phyloP scores from a whole-genome alignment of 1,284 basidiomycete genomes.

The Ganoderma resinaceum region DNA sequence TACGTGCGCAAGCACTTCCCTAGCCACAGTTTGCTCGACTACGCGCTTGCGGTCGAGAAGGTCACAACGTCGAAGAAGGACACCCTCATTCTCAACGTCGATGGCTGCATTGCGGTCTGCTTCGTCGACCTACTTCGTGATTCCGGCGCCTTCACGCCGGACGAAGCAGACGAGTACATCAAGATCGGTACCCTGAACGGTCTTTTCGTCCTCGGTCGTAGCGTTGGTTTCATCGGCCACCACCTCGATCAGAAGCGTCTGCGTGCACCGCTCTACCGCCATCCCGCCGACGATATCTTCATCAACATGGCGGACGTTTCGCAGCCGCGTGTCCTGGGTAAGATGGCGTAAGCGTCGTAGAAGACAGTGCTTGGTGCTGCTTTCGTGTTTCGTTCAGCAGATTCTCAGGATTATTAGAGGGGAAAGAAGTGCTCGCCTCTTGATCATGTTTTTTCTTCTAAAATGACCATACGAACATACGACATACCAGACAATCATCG shows the following conservation, averaged over 20 bases:
- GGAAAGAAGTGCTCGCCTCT: conserved; percentile 19
- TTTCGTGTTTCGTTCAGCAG: conserved; percentile 12
- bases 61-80: conserved; percentile 99
- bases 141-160: conserved; percentile 93
- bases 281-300: conserved; percentile 88
- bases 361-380: conserved; percentile 1
- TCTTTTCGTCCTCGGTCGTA: conserved; percentile 96
- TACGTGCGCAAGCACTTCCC: conserved; percentile 98
- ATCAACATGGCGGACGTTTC: conserved; percentile 86
- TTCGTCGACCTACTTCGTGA: conserved; percentile 96
- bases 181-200: conserved; percentile 95
- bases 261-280: conserved; percentile 91
- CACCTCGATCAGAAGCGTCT: conserved; percentile 96
- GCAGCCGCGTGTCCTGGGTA: conserved; percentile 80
- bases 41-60: conserved; percentile 98
- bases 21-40: conserved; percentile 91
- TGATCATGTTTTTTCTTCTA: neutral
- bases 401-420: conserved; percentile 13
- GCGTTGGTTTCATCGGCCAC: conserved; percentile 97
- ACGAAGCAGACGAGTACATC: conserved; percentile 98
- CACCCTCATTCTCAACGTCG: conserved; percentile 95
- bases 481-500: conserved; percentile 8
- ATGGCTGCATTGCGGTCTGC: conserved; percentile 97
- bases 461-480: conserved; percentile 11
- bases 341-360: conserved; percentile 45